Percentiles rank a stretch among this genome's conserved stretches.
Conservation (phyloP, 2,329 filamentous ascomycete species). For the Pleoardoris graminearum region DNA sequence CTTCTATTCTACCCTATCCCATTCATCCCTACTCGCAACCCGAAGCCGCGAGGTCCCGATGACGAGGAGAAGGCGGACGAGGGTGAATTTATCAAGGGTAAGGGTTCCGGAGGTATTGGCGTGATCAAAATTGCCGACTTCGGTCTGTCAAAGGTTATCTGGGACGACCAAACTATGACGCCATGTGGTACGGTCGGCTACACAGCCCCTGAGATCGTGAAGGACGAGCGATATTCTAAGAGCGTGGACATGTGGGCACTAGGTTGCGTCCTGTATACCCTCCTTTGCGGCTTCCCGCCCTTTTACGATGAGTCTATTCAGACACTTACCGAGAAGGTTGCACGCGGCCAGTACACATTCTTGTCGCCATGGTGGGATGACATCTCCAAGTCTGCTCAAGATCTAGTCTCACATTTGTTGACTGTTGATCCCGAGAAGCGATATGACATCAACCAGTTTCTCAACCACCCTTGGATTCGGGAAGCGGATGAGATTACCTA, state of each 20-base stretch:
- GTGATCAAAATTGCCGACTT: conserved; percentile 98
- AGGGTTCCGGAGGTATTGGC: conserved; percentile 88
- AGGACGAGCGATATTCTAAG: conserved; percentile 98
- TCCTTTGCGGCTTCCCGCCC: conserved; percentile 95
- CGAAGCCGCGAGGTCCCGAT: conserved; percentile 79
- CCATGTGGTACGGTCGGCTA: conserved; percentile 99
- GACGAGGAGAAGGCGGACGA: conserved; percentile 98
- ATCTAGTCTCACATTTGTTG: conserved; percentile 88
- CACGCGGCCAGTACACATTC: conserved; percentile 95
- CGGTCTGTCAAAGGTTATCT: conserved; percentile 94
- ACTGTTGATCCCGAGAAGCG: conserved; percentile 95
- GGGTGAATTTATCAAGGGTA: conserved; percentile 82
- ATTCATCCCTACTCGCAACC: conserved; percentile 76
- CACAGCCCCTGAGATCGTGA: conserved; percentile 97
- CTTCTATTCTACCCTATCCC: conserved; percentile 88
- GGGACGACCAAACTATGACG: conserved; percentile 98
- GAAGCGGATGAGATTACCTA: conserved; percentile 69
- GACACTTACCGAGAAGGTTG: conserved; percentile 95
- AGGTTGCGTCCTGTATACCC: conserved; percentile 93
- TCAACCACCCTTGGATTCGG: conserved; percentile 92
- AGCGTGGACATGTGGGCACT: conserved; percentile 99
- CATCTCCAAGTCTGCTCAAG: conserved; percentile 91
- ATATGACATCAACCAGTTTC: conserved; percentile 89
- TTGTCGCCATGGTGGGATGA: conserved; percentile 99
- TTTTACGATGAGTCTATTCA: conserved; percentile 99